Conservation (phyloP, 306 rosid genomes). For the Rubus parviflorus region DNA sequence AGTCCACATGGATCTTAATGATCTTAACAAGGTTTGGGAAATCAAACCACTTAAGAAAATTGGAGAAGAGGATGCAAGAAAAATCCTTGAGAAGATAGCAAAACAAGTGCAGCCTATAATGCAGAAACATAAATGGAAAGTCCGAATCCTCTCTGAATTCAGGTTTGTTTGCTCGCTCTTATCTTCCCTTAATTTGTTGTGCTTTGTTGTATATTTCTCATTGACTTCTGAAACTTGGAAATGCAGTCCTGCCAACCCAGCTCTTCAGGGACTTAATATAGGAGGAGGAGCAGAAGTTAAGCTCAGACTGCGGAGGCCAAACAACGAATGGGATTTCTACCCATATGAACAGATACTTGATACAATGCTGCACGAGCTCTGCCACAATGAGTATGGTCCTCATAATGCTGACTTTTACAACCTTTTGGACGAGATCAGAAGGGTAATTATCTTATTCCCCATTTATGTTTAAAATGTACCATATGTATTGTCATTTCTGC, state of each 20-base stretch:
- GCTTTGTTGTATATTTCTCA: background rate
- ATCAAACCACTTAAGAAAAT: constrained; percentile 48
- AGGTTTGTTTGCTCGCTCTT: constrained; percentile 29
- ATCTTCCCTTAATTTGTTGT: background rate
- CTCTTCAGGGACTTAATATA: constrained; percentile 53
- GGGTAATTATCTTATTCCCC: constrained; percentile 31
- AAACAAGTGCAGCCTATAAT: constrained; percentile 63
- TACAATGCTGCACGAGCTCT: constrained; percentile 67
- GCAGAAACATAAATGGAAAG: constrained; percentile 57
- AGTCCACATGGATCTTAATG: constrained; percentile 46
- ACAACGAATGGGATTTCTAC: constrained; percentile 53
- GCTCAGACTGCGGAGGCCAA: constrained; percentile 53
- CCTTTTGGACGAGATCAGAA: constrained; percentile 59
- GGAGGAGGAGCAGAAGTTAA: constrained; percentile 57
- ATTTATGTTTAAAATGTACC: background rate
- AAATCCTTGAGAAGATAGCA: constrained; percentile 44
- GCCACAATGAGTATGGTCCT: constrained; percentile 57
- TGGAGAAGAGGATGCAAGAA: constrained; percentile 54
- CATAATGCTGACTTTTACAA: constrained; percentile 56
- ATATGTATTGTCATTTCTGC: background rate
- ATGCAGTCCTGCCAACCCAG: constrained; percentile 58
- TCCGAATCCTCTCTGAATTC: constrained; percentile 55
- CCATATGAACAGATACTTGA: constrained; percentile 60
- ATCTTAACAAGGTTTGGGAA: constrained; percentile 70
- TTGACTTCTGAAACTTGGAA: constrained; percentile 18